phyloP scores from a whole-genome alignment of 2,329 filamentous ascomycete genomes.

The Curvularia verruculosa region DNA sequence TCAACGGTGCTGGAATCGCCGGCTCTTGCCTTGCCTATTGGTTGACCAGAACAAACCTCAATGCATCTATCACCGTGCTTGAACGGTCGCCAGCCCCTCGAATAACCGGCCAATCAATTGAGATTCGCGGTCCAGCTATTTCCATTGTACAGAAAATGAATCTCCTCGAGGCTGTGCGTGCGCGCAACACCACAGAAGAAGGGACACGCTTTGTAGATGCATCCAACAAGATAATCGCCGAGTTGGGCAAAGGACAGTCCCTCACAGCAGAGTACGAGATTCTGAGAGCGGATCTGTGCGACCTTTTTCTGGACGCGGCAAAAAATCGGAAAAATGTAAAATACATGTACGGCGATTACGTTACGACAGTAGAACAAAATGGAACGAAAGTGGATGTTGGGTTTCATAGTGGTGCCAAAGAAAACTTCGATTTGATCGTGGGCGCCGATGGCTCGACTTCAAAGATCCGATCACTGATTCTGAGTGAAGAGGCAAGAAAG shows the following conservation, averaged over 20 bases:
- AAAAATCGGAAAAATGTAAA: constrained; percentile 7
- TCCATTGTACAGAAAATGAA: constrained; percentile 52
- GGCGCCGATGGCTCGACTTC: constrained; percentile 40
- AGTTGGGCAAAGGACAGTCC: constrained; percentile 32
- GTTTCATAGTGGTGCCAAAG: constrained; percentile 29
- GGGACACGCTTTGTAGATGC: constrained; percentile 49
- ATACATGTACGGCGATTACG: constrained; percentile 17
- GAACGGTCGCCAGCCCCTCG: constrained; percentile 51
- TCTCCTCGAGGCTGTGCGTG: constrained; percentile 46
- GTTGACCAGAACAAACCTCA: constrained; percentile 36
- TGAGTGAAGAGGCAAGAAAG: constrained; percentile 29
- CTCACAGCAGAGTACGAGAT: constrained; percentile 44
- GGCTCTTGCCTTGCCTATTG: constrained; percentile 47
- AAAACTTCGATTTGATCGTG: constrained; percentile 39
- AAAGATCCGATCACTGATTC: constrained; percentile 31
- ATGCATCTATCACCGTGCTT: constrained; percentile 51
- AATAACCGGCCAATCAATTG: constrained; percentile 53
- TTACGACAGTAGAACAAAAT: constrained; percentile 27
- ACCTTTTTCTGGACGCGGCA: constrained; percentile 39
- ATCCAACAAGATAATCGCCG: constrained; percentile 24
- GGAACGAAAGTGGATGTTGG: constrained; percentile 28
- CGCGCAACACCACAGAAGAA: constrained; percentile 47
- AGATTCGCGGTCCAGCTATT: constrained; percentile 53
- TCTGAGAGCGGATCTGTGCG: constrained; percentile 40
- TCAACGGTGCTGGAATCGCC: constrained; percentile 50